Evolutionary conservation across 108 stramenopile genomes (phyloP).

Genomic region (Hondaea fermentalgiana): DNA sequence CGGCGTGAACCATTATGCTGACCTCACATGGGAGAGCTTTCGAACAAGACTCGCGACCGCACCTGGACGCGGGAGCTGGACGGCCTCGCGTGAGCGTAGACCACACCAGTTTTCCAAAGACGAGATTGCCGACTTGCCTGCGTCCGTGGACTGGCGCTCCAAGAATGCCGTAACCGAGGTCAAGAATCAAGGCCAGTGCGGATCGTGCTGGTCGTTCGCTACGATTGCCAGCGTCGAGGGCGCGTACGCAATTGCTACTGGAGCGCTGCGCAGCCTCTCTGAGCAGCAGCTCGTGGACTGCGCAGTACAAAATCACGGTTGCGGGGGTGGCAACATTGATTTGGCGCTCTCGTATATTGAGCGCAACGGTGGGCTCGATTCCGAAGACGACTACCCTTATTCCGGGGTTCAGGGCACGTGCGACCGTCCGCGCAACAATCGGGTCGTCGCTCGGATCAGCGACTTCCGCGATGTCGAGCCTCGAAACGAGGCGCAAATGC

Average conservation of each 20-base stretch:
- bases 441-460: not conserved
- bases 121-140: not conserved
- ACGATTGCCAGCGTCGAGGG: slow-evolving; percentile 84
- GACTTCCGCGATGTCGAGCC: not conserved
- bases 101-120: not conserved
- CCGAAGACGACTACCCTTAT: slow-evolving; percentile 52
- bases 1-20: slow-evolving; percentile 24
- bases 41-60: slow-evolving; percentile 23
- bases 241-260: slow-evolving; percentile 50
- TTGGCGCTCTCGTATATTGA: slow-evolving; percentile 53
- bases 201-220: slow-evolving; percentile 93
- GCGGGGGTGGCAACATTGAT: slow-evolving; percentile 50
- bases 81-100: not conserved
- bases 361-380: slow-evolving; percentile 44
- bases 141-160: slow-evolving; percentile 11
- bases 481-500: not conserved
- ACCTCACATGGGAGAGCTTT: not conserved
- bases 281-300: slow-evolving; percentile 53
- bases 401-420: slow-evolving; percentile 35
- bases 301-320: slow-evolving; percentile 38
- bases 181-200: slow-evolving; percentile 69
- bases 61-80: not conserved
- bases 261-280: slow-evolving; percentile 44
- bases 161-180: slow-evolving; percentile 33
- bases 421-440: not conserved